Conservation (phyloP, 2,329 filamentous ascomycete species). For the Apiospora pterosperma region DNA sequence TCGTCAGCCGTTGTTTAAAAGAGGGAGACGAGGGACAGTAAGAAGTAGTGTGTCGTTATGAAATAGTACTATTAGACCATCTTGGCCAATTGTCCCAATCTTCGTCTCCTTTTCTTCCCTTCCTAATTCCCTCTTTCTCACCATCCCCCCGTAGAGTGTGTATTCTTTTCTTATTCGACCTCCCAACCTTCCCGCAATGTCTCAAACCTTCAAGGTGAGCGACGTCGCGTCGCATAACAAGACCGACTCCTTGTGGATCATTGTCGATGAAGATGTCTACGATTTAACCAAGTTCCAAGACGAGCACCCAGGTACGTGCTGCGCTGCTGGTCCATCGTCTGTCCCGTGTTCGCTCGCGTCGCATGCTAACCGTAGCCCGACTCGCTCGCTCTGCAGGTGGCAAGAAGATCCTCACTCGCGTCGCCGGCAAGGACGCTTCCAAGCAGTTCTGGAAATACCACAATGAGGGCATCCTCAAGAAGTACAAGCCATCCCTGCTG, state of each 20-base stretch:
- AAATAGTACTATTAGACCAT: not conserved
- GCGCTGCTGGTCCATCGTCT: not conserved
- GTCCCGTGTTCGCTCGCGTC: not conserved
- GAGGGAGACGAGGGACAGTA: not conserved
- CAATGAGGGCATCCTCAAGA: slow-evolving; percentile 84
- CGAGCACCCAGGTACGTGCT: slow-evolving; percentile 69
- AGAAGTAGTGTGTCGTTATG: not conserved
- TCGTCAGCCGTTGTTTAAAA: slow-evolving; percentile 1
- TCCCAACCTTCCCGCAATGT: slow-evolving; percentile 56
- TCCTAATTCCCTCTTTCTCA: not conserved
- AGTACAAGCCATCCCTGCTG: slow-evolving; percentile 74
- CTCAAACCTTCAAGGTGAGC: slow-evolving; percentile 76
- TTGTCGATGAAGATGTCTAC: slow-evolving; percentile 93
- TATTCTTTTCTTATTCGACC: not conserved
- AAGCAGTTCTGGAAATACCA: slow-evolving; percentile 74
- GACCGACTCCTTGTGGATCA: slow-evolving; percentile 78
- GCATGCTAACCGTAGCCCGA: not conserved
- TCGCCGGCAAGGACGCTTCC: slow-evolving; percentile 63
- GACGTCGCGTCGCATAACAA: slow-evolving; percentile 94
- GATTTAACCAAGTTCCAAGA: slow-evolving; percentile 88
- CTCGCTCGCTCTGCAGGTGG: slow-evolving; percentile 41
- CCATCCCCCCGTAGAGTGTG: not conserved
- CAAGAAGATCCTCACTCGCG: slow-evolving; percentile 62
- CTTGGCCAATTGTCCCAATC: not conserved
- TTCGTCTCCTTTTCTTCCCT: not conserved